Percentiles rank a stretch among this genome's conserved stretches.
These are phyloP conservation scores for Suzukiozyma palmioleophila DNA, from an alignment of 1,139 yeast genomes.

Conservation along the genomic window DNA sequence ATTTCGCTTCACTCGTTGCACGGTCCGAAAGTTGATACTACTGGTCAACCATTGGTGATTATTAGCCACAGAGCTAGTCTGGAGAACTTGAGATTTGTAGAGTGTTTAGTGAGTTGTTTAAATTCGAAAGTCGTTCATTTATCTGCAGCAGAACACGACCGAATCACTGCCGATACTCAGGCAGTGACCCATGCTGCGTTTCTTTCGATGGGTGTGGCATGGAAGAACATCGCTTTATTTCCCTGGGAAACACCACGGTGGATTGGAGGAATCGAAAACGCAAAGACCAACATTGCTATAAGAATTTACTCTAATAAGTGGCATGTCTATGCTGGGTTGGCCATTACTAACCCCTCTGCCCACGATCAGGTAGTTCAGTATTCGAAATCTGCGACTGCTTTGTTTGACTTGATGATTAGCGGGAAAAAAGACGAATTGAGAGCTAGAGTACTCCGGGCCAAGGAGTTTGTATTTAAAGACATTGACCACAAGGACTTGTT, in stretches of 20 bases:
- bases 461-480: slow-evolving; percentile 70
- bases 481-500: slow-evolving; percentile 53
- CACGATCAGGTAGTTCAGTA: slow-evolving; percentile 89
- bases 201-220: slow-evolving; percentile 93
- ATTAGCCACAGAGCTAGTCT: slow-evolving; percentile 68
- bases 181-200: slow-evolving; percentile 99
- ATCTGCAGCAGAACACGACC: slow-evolving; percentile 83
- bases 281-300: slow-evolving; percentile 87
- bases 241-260: slow-evolving; percentile 91
- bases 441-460: slow-evolving; percentile 60
- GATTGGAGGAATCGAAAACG: slow-evolving; percentile 94
- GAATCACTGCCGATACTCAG: slow-evolving; percentile 95
- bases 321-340: slow-evolving; percentile 98
- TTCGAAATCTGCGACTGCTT: slow-evolving; percentile 76
- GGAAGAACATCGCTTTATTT: slow-evolving; percentile 78
- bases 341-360: slow-evolving; percentile 93
- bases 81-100: slow-evolving; percentile 56
- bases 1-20: slow-evolving; percentile 88
- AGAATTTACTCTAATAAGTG: slow-evolving; percentile 90
- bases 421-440: slow-evolving; percentile 56
- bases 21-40: slow-evolving; percentile 86
- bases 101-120: slow-evolving; percentile 62
- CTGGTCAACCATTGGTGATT: slow-evolving; percentile 88
- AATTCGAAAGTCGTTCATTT: slow-evolving; percentile 75
- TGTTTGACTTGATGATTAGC: slow-evolving; percentile 79